Evolutionary conservation across 805 yeast species (phyloP), one percentile per base, ranked within the genome.

Genomic region (Wickerhamomyces xylosicus): DNA sequence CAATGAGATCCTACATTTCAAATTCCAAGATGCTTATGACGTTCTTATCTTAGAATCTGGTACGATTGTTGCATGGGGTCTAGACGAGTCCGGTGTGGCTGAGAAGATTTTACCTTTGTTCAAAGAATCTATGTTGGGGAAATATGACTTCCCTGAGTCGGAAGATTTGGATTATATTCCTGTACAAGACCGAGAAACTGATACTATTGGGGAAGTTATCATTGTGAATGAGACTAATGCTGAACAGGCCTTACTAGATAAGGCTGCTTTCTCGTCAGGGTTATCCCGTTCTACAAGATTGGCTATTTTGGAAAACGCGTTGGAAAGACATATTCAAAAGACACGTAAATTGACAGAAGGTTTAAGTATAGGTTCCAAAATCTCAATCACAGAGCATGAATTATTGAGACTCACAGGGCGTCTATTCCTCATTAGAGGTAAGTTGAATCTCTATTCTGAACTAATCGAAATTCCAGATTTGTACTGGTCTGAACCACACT

Each of bases 391-490:
- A 6, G 82, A 79, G 41, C 61, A 69, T 2, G 86, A 84, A 31
- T 77, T 82, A 4, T 59, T 86, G 37, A 67, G 66, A 47, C 65
- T 79, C 5, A 85, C 92, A 0, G 96, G 96, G 0, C 66, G 78
- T 39, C 63, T 89, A 18, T 73, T 89, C 46, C 62, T 85, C 33
- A 63, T 89, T 13, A 64, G 97, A 43, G 95, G 95, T 1, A 81
- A 81, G 47, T 67, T 89, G 47, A 89, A 89, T 49, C 62, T 89
- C 25, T 86, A 89, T 57, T 82, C 90, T 9, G 95, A 87, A 52
- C 67, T 89, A 42, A 85, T 85, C 22, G 96, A 87, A 49, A 85
- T 94, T 0, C 97, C 97, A 0, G 97, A 89, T 56, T 61, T 86
- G 33, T 89, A 87, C 58, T 89, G 97, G 97, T 73, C 85, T 35